Base-by-base conservation (phyloP, 1,284 basidiomycete genomes). In the Kwoniella shivajii region DNA sequence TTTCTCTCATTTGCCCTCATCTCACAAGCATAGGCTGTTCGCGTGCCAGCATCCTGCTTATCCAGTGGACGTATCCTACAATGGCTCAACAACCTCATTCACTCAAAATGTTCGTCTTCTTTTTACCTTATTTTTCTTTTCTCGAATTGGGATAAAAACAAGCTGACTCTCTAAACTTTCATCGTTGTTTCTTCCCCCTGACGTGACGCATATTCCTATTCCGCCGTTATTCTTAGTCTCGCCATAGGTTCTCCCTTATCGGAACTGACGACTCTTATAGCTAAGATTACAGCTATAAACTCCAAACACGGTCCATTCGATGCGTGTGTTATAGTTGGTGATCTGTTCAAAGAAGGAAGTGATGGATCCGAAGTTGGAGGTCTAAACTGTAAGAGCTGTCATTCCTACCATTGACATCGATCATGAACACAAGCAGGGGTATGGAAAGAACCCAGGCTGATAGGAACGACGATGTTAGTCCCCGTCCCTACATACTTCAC, bases 271-370 rank as follows among this genome's bases (percentile, higher is more conserved):
- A 84, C 86, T 14, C 80, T 96, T 16, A 87, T 91, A 65, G 74
- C 84, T 52, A 98, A 96, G 80, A 84, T 96, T 63, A 86, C 85
- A 50, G 82, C 86, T 20, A 94, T 98, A 68, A 86, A 99, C 79
- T 82, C 85, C 56, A 98, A 97, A 76, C 90, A 98, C 78, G 94
- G 94, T 54, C 92, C 91, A 67, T 99, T 99, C 72, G 88, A 92
- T 67, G 84, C 92, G 34, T 85, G 89, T 18, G 82, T 99, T 42
- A 88, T 92, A 64, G 80, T 85, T 3, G 94, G 95, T 5, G 93
- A 99, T 78, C 89, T 98, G 74, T 99, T 99, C 78, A 87, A 86
- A 4, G 82, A 82, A 9, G 75, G 80, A 18, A 81, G 80, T 59
- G 81, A 81, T 50, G 77, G 76, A 1, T 73, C 69, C 13, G 80